Evolutionary conservation across 192 early-diverging fungal genomes (phyloP), one percentile per base, ranked within the genome.

Genomic region (Rhizophagus sp.): DNA sequence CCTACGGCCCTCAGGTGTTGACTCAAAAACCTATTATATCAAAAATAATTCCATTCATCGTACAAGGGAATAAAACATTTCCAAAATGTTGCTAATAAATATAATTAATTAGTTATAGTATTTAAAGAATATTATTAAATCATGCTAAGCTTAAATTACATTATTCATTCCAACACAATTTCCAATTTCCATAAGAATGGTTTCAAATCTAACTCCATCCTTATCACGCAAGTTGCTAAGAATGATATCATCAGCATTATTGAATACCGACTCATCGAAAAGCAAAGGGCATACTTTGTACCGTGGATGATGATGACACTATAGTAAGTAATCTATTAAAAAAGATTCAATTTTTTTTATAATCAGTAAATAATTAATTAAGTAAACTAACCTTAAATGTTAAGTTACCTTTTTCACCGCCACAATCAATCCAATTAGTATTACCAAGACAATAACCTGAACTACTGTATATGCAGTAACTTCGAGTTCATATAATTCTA

Each of bases 401-500:
- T 73, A 19, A 68, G 65, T 25, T 83, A 84, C 85, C 68, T 86
- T 87, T n/a, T 79, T 91, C 85, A 66, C 83, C 83, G 22, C 86
- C 91, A 82, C 87, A 88, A 81, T 92, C 91, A 25, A 95, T 34
- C 34, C 34, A 34, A 34, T 34, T 34, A 34, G 34, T 2, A 34
- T 2, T 4, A 34, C 34, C 34, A 34, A 34, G 34, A 83, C 5
- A 88, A 83, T 93, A 92, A 95, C 34, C 34, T 7, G 93, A 91
- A 79, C 94, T 95, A n/a, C n/a, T n/a, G n/a, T n/a, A 79, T 92
- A 86, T 3, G 93, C 88, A 22, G 87, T 89, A 9, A 90, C 61
- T 61, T 84, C 81, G n/a, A 86, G 67, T 49, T 82, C 83, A 64
- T 80, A 83, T 25, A 86, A 30, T 76, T 67, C 83, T 86, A 22